Conservation (phyloP, 208 protist species). For the Leishmania guyanensis region DNA sequence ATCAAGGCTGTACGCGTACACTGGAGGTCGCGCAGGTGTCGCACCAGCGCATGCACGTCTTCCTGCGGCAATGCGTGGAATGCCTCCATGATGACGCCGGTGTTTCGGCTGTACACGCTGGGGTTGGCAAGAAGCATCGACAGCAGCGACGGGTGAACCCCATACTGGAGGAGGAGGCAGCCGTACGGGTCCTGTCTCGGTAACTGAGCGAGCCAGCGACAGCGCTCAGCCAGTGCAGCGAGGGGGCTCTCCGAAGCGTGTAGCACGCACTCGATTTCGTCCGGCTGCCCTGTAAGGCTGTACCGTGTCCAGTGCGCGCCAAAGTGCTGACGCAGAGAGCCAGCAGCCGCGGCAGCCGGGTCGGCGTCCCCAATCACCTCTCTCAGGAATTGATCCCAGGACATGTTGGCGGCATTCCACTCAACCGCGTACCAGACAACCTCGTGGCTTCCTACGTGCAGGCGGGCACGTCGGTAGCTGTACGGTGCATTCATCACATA, state of each 20-base stretch:
- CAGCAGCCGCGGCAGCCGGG: constrained; percentile 34
- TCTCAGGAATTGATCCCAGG: constrained; percentile 56
- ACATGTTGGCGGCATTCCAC: constrained; percentile 60
- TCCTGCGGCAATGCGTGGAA: constrained; percentile 24
- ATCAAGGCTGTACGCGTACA: constrained; percentile 7
- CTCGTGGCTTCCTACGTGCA: constrained; percentile 43
- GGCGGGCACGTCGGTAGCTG: constrained; percentile 55
- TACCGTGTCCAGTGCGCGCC: constrained; percentile 56
- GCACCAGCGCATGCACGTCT: constrained; percentile 15
- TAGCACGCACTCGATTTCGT: constrained; percentile 76
- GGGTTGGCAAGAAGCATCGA: constrained; percentile 51
- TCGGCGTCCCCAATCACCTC: constrained; percentile 73
- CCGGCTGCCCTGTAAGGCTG: constrained; percentile 59
- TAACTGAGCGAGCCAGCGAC: constrained; percentile 56
- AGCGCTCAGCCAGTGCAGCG: constrained; percentile 83
- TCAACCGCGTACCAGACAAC: constrained; percentile 70
- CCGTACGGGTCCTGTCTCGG: constrained; percentile 75
- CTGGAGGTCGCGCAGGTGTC: constrained; percentile 20
- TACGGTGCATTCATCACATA: constrained; percentile 88
- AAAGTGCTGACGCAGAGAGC: constrained; percentile 66
- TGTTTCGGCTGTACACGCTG: constrained; percentile 33
- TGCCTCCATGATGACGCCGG: constrained; percentile 18
- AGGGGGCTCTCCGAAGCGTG: constrained; percentile 73
- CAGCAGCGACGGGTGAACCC: constrained; percentile 52
- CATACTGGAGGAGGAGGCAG: constrained; percentile 54